Evolutionary conservation across 768 basidiomycete species (phyloP), one percentile per base, ranked within the genome.

Genomic region (Tulasnella sp.): DNA sequence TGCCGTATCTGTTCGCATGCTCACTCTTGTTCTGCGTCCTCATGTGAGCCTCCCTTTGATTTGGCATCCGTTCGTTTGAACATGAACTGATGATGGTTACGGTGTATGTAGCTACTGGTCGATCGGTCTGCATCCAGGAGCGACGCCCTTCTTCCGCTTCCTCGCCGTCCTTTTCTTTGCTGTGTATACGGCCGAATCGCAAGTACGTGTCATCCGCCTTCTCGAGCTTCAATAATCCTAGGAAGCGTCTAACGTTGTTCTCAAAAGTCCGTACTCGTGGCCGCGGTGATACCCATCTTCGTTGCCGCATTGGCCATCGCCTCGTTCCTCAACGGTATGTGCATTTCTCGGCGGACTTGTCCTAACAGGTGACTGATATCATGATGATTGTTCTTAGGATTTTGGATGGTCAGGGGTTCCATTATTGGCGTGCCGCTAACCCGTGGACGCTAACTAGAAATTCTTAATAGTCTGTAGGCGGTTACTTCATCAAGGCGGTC

Each of bases 391-490:
- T 38, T 7, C n/a, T n/a, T 70, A 70, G 34, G 34, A 0, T 78
- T 82, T 62, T 82, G 79, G 80, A 82, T 82, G 81, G 74, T 77
- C n/a, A 74, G 77, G 26, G n/a, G n/a, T n/a, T n/a, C n/a, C n/a
- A n/a, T n/a, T n/a, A n/a, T n/a, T n/a, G n/a, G n/a, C n/a, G n/a
- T n/a, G n/a, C n/a, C n/a, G n/a, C n/a, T n/a, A n/a, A 19, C 30
- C 11, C 44, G 49, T 23, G n/a, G n/a, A n/a, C n/a, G 4, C 30
- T 27, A 27, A 51, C 29, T n/a, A n/a, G 44, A 45, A 13, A n/a
- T 42, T 4, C 61, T 21, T 15, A 7, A 3, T 53, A 63, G 63
- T 59, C 58, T 51, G 64, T 63, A 24, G 42, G 60, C n/a, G 59
- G 67, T 13, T 64, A 63, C 61, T 79, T 79, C 70, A 79, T 82